Evolutionary conservation across 331 rosid genomes (phyloP).

Genomic region (Dryas integrifolia): DNA sequence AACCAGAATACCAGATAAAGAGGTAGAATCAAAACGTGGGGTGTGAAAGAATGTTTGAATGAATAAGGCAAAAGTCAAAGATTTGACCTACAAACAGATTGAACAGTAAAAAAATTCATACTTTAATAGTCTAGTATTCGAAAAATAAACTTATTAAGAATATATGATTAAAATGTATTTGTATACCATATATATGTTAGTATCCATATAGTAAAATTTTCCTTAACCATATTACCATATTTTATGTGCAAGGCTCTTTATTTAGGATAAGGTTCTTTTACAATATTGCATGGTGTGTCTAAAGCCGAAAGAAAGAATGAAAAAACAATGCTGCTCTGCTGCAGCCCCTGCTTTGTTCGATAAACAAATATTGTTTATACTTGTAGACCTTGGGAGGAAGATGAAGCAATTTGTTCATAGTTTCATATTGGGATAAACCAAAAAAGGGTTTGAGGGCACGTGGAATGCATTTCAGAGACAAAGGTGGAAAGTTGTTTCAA

Average conservation of each 20-base stretch:
- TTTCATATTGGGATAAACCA: conserved; percentile 7
- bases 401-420: background rate
- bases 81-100: too few relatives aligned
- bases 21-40: conserved; percentile 20
- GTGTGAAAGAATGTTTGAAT: conserved; percentile 36
- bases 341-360: background rate
- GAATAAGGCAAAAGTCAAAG: conserved; percentile 18
- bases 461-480: conserved; percentile 65
- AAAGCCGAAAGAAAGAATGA: background rate
- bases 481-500: conserved; percentile 37
- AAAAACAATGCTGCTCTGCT: background rate
- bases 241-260: background rate
- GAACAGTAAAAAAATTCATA: too few relatives aligned
- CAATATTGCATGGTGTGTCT: background rate
- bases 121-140: too few relatives aligned
- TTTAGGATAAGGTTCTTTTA: background rate
- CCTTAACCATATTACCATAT: background rate
- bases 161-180: too few relatives aligned
- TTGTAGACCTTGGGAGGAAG: background rate
- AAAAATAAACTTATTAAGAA: too few relatives aligned
- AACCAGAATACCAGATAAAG: background rate
- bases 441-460: conserved; percentile 35
- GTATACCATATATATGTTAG: too few relatives aligned
- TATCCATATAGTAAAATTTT: too few relatives aligned
- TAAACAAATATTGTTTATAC: background rate